A percentile compares a stretch with the other conserved stretches of the same genome.
Conservation (phyloP, 2,329 filamentous ascomycete species). For the Diaporthe australafricana region DNA sequence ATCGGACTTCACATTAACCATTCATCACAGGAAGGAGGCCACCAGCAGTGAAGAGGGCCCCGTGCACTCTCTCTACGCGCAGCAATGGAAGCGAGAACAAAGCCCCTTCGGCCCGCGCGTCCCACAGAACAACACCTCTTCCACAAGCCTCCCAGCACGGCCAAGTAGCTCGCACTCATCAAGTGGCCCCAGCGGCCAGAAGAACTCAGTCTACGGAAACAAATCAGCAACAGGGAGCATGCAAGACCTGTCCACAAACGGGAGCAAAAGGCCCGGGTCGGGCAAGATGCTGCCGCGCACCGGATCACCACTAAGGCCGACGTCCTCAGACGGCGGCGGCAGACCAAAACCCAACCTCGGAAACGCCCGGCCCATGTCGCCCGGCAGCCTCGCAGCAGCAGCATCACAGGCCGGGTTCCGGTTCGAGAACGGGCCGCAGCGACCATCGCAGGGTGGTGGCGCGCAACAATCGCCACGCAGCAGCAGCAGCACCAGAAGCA, state of each 20-base stretch:
- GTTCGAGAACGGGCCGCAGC: not conserved
- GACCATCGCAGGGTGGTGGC: not conserved
- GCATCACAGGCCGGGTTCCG: constrained; percentile 22
- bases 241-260: constrained; percentile 5
- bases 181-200: not conserved
- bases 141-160: not conserved
- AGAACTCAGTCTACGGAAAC: constrained; percentile 7
- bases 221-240: constrained; percentile 11
- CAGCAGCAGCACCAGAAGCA: not conserved
- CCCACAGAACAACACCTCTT: not conserved
- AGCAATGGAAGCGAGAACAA: constrained; percentile 23
- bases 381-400: constrained; percentile 6
- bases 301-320: constrained; percentile 9
- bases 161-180: constrained; percentile 22
- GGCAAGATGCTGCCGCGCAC: not conserved
- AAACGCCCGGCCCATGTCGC: constrained; percentile 1
- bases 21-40: not conserved
- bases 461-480: not conserved
- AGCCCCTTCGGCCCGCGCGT: constrained; percentile 14
- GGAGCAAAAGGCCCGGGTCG: not conserved
- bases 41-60: constrained; percentile 1
- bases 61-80: constrained; percentile 17
- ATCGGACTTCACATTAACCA: not conserved
- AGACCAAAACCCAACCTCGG: not conserved
- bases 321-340: not conserved